Evolutionary conservation across 352 stramenopile species (phyloP), one percentile per base, ranked within the genome.

Genomic region (Thraustochytrium sp.): DNA sequence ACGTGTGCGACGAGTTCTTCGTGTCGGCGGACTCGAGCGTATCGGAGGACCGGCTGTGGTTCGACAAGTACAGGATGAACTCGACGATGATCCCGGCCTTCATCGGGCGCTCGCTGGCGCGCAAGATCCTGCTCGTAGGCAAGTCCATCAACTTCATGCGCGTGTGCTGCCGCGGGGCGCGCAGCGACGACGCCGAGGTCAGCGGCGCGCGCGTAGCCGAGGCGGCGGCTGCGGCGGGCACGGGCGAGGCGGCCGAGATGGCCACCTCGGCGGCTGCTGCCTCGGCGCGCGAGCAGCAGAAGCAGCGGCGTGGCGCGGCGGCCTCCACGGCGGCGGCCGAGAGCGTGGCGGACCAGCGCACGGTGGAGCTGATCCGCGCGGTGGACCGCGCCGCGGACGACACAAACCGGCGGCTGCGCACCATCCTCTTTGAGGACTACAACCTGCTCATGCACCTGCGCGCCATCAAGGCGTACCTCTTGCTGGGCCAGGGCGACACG

Each of bases 91-190:
- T 92, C 46, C 88, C 88, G 16, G 80, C 74, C 40, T 90, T 94
- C 44, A 86, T 95, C 46, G 87, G 86, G 16, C 26, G 82, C 46
- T 84, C 84, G 61, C 87, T 99, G 16, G 95, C 95, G 1, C 89
- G 93, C 31, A 96, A 95, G 46, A 97, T 98, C 56, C 87, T 99
- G 29, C 89, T 97, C 31, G 95, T 98, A 51, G 97, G 97, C 48
- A 98, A 98, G 86, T 97, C 94, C 53, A 98, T 99, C 85, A 99
- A 99, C 89, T 99, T 99, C 73, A 98, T 99, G 86, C 92, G 96
- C 23, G 89, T 93, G 59, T 98, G 94, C 88, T 97, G 96, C 63
- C 89, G 92, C 13, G 94, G 98, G 86, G 91, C 89, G 4, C 37
- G 21, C 40, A 13, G 49, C 26, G 68, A 76, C 23, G 5, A 53